Percentiles rank a stretch among this genome's conserved stretches.
Evolutionary conservation across 164 flowering plant genomes (phyloP).

Genomic region (Stephania cephalantha): DNA sequence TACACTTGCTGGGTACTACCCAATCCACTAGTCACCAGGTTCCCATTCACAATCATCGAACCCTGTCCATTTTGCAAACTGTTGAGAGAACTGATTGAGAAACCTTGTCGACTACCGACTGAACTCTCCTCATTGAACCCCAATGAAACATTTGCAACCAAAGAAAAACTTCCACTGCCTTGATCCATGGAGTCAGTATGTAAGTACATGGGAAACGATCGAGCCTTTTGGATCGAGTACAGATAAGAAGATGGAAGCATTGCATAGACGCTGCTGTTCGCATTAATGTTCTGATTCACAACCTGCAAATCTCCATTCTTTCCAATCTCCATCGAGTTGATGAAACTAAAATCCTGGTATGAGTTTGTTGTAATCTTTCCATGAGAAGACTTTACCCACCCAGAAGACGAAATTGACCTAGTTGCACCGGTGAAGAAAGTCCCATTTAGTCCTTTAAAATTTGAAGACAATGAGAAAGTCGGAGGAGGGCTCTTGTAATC

Average conservation of each 20-base stretch:
- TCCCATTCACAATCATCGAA: slow-evolving; percentile 43
- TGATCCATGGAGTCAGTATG: slow-evolving; percentile 32
- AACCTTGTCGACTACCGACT: slow-evolving; percentile 7
- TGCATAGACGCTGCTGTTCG: slow-evolving; percentile 31
- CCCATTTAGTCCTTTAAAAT: slow-evolving; percentile 60
- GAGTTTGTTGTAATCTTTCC: slow-evolving; percentile 51
- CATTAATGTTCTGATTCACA: slow-evolving; percentile 52
- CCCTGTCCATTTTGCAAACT: slow-evolving; percentile 64
- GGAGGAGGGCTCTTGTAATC: slow-evolving; percentile 22
- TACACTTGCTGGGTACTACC: slow-evolving; percentile 66
- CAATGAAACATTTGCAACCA: slow-evolving; percentile 40
- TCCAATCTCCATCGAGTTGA: slow-evolving; percentile 49
- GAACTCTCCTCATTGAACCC: slow-evolving; percentile 40
- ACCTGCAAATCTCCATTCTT: slow-evolving; percentile 54
- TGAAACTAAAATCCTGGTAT: slow-evolving; percentile 39
- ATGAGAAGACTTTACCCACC: slow-evolving; percentile 75
- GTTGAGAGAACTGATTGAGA: slow-evolving; percentile 27
- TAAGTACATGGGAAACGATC: slow-evolving; percentile 34
- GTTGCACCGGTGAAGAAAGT: slow-evolving; percentile 37
- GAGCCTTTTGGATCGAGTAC: slow-evolving; percentile 20
- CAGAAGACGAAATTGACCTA: slow-evolving; percentile 41
- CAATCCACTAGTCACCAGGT: slow-evolving; percentile 46
- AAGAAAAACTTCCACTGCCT: slow-evolving; percentile 29
- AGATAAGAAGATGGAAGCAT: slow-evolving; percentile 21
- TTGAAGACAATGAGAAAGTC: slow-evolving; percentile 18